phyloP scores from a whole-genome alignment of 495 filamentous ascomycete species.

The Aspergillus ellipticus region DNA sequence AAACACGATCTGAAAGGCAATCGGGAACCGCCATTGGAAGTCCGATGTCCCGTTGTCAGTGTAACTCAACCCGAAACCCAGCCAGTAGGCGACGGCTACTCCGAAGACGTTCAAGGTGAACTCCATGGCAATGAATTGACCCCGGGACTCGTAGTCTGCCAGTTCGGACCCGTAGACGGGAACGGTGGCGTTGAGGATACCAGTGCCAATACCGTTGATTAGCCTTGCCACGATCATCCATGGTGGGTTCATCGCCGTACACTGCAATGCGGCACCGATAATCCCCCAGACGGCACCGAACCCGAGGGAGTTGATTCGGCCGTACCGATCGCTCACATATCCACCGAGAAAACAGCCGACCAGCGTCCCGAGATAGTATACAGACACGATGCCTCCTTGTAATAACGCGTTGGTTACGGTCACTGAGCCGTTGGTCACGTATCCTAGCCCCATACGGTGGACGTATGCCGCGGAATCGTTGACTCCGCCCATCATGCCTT shows the following conservation, averaged over 20 bases:
- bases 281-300: constrained; percentile 11
- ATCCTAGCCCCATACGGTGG: constrained; percentile 1
- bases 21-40: constrained; percentile 44
- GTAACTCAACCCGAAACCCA: constrained; percentile 33
- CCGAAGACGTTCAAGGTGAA: constrained; percentile 55
- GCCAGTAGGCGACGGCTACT: constrained; percentile 59
- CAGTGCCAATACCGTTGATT: constrained; percentile 58
- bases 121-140: constrained; percentile 57
- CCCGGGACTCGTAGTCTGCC: constrained; percentile 55
- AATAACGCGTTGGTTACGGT: constrained; percentile 46
- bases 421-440: neutral
- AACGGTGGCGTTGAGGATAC: constrained; percentile 55
- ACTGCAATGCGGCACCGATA: constrained; percentile 33
- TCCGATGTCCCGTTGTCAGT: constrained; percentile 22
- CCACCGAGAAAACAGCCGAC: constrained; percentile 8
- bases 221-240: constrained; percentile 40
- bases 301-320: neutral
- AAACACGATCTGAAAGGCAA: constrained; percentile 50
- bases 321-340: constrained; percentile 1
- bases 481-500: neutral
- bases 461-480: neutral
- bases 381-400: constrained; percentile 57
- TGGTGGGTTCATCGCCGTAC: constrained; percentile 21
- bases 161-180: constrained; percentile 59
- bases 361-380: constrained; percentile 48